Percentiles rank a stretch among this genome's conserved stretches.
phyloP scores from a whole-genome alignment of 495 filamentous ascomycete genomes.

The Aspergillus coremiiformis region DNA sequence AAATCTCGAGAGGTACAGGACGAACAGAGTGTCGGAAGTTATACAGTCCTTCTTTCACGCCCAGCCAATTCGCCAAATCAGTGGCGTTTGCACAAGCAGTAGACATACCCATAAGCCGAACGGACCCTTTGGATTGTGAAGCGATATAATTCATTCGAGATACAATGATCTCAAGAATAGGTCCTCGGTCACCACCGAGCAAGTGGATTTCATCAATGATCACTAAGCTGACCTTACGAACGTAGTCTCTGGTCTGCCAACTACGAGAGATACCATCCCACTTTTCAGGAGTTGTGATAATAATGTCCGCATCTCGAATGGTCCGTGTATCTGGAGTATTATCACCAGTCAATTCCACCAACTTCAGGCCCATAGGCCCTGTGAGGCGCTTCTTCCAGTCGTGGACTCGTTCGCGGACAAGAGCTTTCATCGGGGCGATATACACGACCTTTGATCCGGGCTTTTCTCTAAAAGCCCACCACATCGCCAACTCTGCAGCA shows the following conservation, averaged over 20 bases:
- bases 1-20: constrained; percentile 90
- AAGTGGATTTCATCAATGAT: constrained; percentile 99
- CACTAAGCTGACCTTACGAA: constrained; percentile 88
- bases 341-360: constrained; percentile 96
- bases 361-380: constrained; percentile 72
- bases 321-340: constrained; percentile 95
- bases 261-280: constrained; percentile 99
- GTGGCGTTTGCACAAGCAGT: constrained; percentile 94
- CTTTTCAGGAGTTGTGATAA: constrained; percentile 97
- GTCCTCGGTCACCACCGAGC: constrained; percentile 88
- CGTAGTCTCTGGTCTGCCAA: constrained; percentile 95
- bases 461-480: constrained; percentile 96
- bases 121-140: constrained; percentile 74
- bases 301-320: constrained; percentile 92
- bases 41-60: constrained; percentile 93
- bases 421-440: constrained; percentile 97
- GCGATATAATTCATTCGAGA: constrained; percentile 99
- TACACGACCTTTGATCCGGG: constrained; percentile 98
- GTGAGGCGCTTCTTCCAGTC: constrained; percentile 90
- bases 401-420: constrained; percentile 92
- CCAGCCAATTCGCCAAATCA: constrained; percentile 93
- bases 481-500: constrained; percentile 96
- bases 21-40: constrained; percentile 98
- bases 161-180: constrained; percentile 98
- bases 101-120: constrained; percentile 93